Evolutionary conservation across 2,329 filamentous ascomycete species (phyloP).

Genomic region (Curvularia sp.): DNA sequence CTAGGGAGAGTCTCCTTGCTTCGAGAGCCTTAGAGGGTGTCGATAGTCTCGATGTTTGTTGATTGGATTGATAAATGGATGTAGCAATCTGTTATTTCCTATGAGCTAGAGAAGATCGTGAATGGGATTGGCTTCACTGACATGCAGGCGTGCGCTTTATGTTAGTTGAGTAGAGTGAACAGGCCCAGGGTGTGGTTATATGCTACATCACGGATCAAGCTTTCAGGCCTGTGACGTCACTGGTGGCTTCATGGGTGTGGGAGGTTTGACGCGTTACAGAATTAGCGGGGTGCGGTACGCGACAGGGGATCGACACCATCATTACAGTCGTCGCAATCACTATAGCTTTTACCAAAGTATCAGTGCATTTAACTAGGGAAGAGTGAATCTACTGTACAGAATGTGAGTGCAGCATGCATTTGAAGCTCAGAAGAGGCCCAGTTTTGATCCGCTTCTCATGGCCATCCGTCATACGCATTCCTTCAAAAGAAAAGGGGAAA

Average conservation of each 20-base stretch:
- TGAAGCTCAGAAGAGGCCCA: neutral
- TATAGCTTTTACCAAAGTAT: neutral
- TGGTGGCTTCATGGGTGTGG: conserved; percentile 3
- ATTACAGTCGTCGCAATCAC: neutral
- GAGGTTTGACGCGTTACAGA: conserved; percentile 10
- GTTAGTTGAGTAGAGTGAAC: conserved; percentile 1
- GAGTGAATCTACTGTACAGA: neutral
- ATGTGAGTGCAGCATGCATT: neutral
- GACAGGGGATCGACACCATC: conserved; percentile 7
- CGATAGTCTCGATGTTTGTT: neutral
- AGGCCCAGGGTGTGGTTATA: conserved; percentile 3
- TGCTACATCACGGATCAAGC: conserved; percentile 10
- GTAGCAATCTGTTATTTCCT: neutral
- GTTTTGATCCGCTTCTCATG: neutral
- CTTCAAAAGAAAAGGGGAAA: neutral
- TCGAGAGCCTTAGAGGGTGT: too few relatives aligned
- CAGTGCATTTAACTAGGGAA: neutral
- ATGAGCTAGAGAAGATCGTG: neutral
- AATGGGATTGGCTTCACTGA: neutral
- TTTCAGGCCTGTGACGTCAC: conserved; percentile 18
- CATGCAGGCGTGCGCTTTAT: conserved; percentile 5
- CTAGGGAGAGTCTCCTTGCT: neutral
- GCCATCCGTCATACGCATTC: neutral
- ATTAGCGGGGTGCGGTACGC: conserved; percentile 11
- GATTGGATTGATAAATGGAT: neutral